Percentiles rank a stretch among this genome's conserved stretches.
Evolutionary conservation across 2,329 filamentous ascomycete species (phyloP).

Genomic region (Cladosporium sp.): DNA sequence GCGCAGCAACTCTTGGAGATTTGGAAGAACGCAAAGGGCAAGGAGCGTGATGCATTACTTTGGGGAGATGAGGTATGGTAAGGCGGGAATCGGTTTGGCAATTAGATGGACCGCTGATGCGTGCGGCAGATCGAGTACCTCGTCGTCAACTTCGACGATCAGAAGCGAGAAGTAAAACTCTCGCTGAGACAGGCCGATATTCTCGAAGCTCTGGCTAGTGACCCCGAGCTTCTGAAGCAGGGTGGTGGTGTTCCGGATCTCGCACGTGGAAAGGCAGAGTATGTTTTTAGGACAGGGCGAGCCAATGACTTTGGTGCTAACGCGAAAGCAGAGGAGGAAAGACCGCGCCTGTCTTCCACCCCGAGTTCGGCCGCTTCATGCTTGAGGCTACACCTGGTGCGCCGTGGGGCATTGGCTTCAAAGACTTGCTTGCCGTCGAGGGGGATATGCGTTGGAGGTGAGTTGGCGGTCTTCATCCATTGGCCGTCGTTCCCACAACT

Average conservation of each 20-base stretch:
- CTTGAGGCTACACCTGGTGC: constrained; percentile 92
- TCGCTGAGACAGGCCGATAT: constrained; percentile 94
- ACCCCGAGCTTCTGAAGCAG: constrained; percentile 69
- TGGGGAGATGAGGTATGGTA: constrained; percentile 91
- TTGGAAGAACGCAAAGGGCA: constrained; percentile 90
- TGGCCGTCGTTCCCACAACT: constrained; percentile 20
- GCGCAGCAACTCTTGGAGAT: constrained; percentile 88
- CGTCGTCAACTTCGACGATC: constrained; percentile 80
- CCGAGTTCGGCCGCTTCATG: constrained; percentile 98
- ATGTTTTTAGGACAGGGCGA: neutral
- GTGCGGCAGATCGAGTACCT: constrained; percentile 80
- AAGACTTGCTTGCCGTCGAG: constrained; percentile 90
- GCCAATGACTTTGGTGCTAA: constrained; percentile 7
- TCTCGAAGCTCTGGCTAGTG: constrained; percentile 76
- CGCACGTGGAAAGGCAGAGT: constrained; percentile 46
- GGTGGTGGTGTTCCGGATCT: constrained; percentile 68
- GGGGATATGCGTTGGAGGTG: constrained; percentile 90
- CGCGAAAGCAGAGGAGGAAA: constrained; percentile 39
- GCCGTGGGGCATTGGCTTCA: constrained; percentile 94
- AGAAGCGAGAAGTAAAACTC: constrained; percentile 72
- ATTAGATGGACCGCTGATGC: constrained; percentile 17
- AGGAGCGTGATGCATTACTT: constrained; percentile 86
- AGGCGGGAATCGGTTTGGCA: neutral
- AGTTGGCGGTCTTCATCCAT: constrained; percentile 16
- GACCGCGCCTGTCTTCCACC: constrained; percentile 88